These are phyloP conservation scores for Urtica urens DNA, from an alignment of 306 rosid species.

Conservation along the genomic window DNA sequence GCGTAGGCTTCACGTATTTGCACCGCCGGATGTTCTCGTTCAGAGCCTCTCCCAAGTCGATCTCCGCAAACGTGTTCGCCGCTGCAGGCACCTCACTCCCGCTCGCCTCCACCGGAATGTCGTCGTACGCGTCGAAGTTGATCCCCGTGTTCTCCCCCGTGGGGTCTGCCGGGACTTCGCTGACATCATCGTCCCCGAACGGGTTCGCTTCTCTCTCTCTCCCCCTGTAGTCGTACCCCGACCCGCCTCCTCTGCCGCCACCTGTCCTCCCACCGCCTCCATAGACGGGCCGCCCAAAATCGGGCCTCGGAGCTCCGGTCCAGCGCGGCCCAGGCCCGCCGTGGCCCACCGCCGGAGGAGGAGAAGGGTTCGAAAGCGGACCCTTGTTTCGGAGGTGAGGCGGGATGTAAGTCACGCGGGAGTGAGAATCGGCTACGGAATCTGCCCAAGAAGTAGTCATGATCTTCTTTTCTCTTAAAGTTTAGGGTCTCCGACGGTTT, in stretches of 20 bases:
- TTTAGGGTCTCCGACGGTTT: too few species aligned
- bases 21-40: constrained; percentile 58
- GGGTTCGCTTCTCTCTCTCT: constrained; percentile 63
- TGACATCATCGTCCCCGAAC: constrained; percentile 35
- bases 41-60: constrained; percentile 62
- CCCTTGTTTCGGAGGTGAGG: constrained; percentile 67
- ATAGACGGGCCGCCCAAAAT: constrained; percentile 30
- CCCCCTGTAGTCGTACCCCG: constrained; percentile 45
- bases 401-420: constrained; percentile 49
- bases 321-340: constrained; percentile 29
- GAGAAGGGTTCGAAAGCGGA: constrained; percentile 26
- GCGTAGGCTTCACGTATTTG: constrained; percentile 78
- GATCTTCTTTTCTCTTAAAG: constrained; percentile 15
- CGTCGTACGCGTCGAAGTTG: constrained; percentile 79
- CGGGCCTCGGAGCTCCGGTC: constrained; percentile 33
- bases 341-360: constrained; percentile 18
- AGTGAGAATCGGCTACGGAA: constrained; percentile 43
- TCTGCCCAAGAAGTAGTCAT: constrained; percentile 63
- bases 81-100: constrained; percentile 62
- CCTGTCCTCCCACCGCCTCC: constrained; percentile 8
- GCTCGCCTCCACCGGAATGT: constrained; percentile 74
- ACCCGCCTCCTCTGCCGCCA: constrained; percentile 37
- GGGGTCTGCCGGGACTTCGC: constrained; percentile 15
- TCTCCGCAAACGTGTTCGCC: constrained; percentile 59
- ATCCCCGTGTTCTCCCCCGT: constrained; percentile 53